Conservation (phyloP, 805 yeast species). For the Blastobotrys mokoenaii region DNA sequence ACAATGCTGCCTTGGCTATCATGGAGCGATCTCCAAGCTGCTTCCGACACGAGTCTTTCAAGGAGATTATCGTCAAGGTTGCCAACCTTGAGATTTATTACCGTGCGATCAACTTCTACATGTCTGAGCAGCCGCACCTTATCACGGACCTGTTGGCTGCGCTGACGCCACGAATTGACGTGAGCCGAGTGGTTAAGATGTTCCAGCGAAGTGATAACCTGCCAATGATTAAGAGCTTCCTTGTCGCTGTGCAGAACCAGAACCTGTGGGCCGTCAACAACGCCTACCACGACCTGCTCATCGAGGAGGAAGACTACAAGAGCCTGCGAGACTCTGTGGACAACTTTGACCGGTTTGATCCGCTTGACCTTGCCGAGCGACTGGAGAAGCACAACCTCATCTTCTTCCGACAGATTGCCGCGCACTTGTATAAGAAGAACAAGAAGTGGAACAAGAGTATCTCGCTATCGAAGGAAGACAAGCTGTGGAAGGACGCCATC, state of each 20-base stretch:
- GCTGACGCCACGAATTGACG: slow-evolving; percentile 81
- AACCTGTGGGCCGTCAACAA: slow-evolving; percentile 86
- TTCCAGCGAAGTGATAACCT: slow-evolving; percentile 92
- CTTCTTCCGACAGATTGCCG: slow-evolving; percentile 94
- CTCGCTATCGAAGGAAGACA: slow-evolving; percentile 80
- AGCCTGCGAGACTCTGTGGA: slow-evolving; percentile 83
- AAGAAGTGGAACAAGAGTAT: slow-evolving; percentile 90
- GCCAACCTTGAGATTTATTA: slow-evolving; percentile 94
- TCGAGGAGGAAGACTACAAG: slow-evolving; percentile 94
- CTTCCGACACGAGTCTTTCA: slow-evolving; percentile 88
- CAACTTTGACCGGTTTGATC: slow-evolving; percentile 83
- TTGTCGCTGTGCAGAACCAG: slow-evolving; percentile 83
- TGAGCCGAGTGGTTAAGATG: slow-evolving; percentile 89
- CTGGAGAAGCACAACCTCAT: slow-evolving; percentile 85
- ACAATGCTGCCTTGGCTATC: slow-evolving; percentile 93
- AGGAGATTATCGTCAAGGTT: slow-evolving; percentile 90
- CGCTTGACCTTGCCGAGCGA: slow-evolving; percentile 84
- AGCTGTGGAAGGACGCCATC: slow-evolving; percentile 90
- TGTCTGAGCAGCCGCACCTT: slow-evolving; percentile 84
- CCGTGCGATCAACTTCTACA: slow-evolving; percentile 92
- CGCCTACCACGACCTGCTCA: slow-evolving; percentile 90
- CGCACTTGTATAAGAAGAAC: slow-evolving; percentile 85
- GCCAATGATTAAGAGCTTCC: slow-evolving; percentile 92
- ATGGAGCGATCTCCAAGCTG: slow-evolving; percentile 90
- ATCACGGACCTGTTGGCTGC: slow-evolving; percentile 79